Percentiles rank a stretch among this genome's conserved stretches.
These are phyloP conservation scores for Vachellia pachyceras DNA, from an alignment of 306 rosid genomes.

Conservation along the genomic window DNA sequence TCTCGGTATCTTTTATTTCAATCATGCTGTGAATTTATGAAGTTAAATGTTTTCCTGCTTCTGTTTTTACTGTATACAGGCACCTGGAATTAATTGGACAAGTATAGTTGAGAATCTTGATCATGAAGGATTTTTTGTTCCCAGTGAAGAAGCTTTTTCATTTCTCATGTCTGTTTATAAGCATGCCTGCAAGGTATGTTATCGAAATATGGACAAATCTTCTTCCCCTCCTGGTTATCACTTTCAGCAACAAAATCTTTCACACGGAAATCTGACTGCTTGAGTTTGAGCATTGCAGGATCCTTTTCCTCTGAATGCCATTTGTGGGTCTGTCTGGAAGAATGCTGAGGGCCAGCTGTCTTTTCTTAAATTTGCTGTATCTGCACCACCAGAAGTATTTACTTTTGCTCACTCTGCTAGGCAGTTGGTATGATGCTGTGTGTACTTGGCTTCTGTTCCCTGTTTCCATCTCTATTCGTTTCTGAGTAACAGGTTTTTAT, in stretches of 20 bases:
- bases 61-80: slow-evolving; percentile 57
- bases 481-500: slow-evolving; percentile 29
- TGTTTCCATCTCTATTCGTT: slow-evolving; percentile 23
- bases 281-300: slow-evolving; percentile 64
- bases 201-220: slow-evolving; percentile 26
- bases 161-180: slow-evolving; percentile 83
- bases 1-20: slow-evolving; percentile 18
- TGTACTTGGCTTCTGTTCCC: slow-evolving; percentile 30
- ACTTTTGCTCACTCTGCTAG: slow-evolving; percentile 79
- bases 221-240: slow-evolving; percentile 17
- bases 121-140: slow-evolving; percentile 94
- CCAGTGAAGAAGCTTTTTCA: slow-evolving; percentile 87
- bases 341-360: slow-evolving; percentile 96
- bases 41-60: background rate
- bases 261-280: slow-evolving; percentile 21
- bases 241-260: slow-evolving; percentile 11
- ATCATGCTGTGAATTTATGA: slow-evolving; percentile 20
- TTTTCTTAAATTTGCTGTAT: slow-evolving; percentile 84
- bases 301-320: slow-evolving; percentile 91
- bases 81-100: slow-evolving; percentile 82
- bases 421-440: slow-evolving; percentile 71
- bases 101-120: slow-evolving; percentile 85
- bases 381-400: slow-evolving; percentile 83
- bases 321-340: slow-evolving; percentile 96
- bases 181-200: slow-evolving; percentile 75